phyloP scores from a whole-genome alignment of 352 stramenopile species.

The Phytophthora niederhauseri region DNA sequence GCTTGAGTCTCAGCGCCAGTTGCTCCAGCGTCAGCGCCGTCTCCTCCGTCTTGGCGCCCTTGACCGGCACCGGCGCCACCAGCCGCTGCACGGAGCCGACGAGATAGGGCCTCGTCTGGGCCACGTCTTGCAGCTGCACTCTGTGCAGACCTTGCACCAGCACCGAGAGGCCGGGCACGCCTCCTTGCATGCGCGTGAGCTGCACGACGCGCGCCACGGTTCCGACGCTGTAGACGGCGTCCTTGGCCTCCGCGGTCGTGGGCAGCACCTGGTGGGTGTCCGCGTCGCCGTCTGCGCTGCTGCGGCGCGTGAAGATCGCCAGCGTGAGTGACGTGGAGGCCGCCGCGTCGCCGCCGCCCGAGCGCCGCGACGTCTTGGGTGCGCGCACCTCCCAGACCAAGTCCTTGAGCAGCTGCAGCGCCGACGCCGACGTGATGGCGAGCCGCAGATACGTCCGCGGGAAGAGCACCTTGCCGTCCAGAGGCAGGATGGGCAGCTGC shows the following conservation, averaged over 20 bases:
- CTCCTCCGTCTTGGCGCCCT: slow-evolving; percentile 21
- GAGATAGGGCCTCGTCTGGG: slow-evolving; percentile 65
- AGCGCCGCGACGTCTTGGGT: slow-evolving; percentile 46
- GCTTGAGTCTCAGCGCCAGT: slow-evolving; percentile 56
- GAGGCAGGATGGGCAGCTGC: slow-evolving; percentile 67
- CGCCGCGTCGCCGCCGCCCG: slow-evolving; percentile 16
- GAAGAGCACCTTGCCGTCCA: slow-evolving; percentile 78
- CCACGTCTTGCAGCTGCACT: slow-evolving; percentile 52
- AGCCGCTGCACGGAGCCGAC: slow-evolving; percentile 54
- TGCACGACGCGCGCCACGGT: slow-evolving; percentile 79
- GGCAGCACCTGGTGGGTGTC: slow-evolving; percentile 11
- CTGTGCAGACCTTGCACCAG: slow-evolving; percentile 69
- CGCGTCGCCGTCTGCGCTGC: slow-evolving; percentile 23
- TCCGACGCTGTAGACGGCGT: slow-evolving; percentile 59
- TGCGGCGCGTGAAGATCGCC: slow-evolving; percentile 69
- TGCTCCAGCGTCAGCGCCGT: slow-evolving; percentile 38
- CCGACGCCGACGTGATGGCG: slow-evolving; percentile 60
- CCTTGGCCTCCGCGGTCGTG: slow-evolving; percentile 28
- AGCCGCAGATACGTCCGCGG: slow-evolving; percentile 77
- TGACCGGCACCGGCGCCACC: slow-evolving; percentile 19
- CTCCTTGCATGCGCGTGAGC: slow-evolving; percentile 66
- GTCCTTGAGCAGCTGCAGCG: slow-evolving; percentile 80
- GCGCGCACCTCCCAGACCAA: slow-evolving; percentile 76
- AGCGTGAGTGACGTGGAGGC: slow-evolving; percentile 51
- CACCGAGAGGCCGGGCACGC: slow-evolving; percentile 62